Percentiles rank a stretch among this genome's conserved stretches.
Evolutionary conservation across 306 rosid species (phyloP).

Genomic region (Citrullus amarus): DNA sequence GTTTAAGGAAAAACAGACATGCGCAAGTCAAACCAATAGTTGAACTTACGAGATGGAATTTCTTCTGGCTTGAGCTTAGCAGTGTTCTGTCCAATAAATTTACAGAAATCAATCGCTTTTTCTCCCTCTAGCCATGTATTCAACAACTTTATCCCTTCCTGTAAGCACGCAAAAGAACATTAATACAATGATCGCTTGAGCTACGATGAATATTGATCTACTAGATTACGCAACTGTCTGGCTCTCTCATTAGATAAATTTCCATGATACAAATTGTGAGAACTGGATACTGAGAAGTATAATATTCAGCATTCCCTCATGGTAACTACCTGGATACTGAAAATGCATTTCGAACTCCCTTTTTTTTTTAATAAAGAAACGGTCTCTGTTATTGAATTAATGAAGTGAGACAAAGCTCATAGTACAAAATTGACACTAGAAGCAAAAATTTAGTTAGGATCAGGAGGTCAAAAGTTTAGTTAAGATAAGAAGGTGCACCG

Average conservation of each 20-base stretch:
- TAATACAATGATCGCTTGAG: background rate
- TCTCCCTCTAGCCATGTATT: slow-evolving; percentile 94
- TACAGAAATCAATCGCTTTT: slow-evolving; percentile 47
- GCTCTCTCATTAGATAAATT: background rate
- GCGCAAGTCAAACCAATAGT: background rate
- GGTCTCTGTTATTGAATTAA: no score
- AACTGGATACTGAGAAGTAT: background rate
- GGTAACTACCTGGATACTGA: background rate
- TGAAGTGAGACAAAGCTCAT: no score
- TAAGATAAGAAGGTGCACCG: no score
- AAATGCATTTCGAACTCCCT: background rate
- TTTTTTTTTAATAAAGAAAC: no score
- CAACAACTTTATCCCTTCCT: slow-evolving; percentile 82
- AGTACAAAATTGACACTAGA: no score
- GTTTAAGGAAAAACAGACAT: background rate
- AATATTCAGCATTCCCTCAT: background rate
- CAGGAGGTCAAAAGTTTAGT: no score
- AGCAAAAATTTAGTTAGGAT: no score
- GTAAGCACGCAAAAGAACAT: background rate
- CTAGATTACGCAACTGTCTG: background rate
- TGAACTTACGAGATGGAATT: slow-evolving; percentile 50
- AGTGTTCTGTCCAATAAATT: slow-evolving; percentile 52
- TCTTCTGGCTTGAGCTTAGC: slow-evolving; percentile 63
- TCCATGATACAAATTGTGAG: background rate
- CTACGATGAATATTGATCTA: background rate